phyloP scores from a whole-genome alignment of 2,329 filamentous ascomycete genomes.

The Pseudogymnoascus sp. region DNA sequence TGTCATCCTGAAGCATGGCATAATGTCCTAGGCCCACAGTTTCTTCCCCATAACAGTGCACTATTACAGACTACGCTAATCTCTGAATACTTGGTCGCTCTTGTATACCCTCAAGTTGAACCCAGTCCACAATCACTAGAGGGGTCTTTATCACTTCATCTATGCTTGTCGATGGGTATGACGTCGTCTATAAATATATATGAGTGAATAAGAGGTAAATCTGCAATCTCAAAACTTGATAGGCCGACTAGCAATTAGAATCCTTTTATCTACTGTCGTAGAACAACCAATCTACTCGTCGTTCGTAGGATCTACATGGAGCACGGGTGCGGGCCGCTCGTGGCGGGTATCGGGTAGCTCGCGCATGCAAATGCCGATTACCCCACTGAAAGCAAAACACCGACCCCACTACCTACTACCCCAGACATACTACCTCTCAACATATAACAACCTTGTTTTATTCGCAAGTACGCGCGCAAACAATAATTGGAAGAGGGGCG shows the following conservation, averaged over 20 bases:
- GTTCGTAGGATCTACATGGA: not conserved
- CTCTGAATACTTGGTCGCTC: not conserved
- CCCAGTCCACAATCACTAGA: not conserved
- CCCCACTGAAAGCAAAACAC: not conserved
- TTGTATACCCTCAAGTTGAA: not conserved
- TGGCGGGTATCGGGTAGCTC: not conserved
- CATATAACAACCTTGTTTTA: not conserved
- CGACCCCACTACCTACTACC: not conserved
- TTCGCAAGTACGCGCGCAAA: not conserved
- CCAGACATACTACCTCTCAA: not conserved
- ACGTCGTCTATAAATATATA: not conserved
- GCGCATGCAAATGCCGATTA: conserved; percentile 5
- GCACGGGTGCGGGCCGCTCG: not conserved
- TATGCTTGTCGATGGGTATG: not conserved
- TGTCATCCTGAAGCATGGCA: not conserved
- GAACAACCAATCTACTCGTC: not conserved
- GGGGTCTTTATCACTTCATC: not conserved
- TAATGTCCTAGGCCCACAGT: not conserved
- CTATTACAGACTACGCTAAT: not conserved
- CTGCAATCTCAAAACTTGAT: not conserved
- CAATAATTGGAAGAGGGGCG: not conserved
- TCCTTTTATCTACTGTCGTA: not conserved
- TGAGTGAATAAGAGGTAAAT: not conserved
- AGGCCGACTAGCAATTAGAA: not conserved
- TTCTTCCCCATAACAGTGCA: not conserved